Evolutionary conservation across 1,284 basidiomycete genomes (phyloP).

Genomic region (Hortiboletus rubellus): DNA sequence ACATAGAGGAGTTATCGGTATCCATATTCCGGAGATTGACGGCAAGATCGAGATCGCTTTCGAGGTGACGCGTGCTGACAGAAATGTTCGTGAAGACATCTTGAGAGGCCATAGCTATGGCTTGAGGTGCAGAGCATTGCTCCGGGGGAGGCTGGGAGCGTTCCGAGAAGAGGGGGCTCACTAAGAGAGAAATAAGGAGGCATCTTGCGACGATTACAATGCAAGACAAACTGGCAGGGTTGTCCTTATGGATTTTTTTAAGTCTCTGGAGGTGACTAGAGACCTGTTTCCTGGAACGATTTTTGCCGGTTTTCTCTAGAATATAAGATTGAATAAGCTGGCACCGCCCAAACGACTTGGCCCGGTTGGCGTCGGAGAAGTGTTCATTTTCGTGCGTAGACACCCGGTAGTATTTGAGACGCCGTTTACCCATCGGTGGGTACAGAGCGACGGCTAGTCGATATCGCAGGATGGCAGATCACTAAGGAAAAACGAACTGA

Average conservation of each 20-base stretch:
- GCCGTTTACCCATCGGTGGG: constrained; percentile 38
- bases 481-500: constrained; percentile 9
- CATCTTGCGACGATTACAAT: neutral
- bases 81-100: constrained; percentile 15
- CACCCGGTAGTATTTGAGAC: constrained; percentile 35
- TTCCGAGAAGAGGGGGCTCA: constrained; percentile 32
- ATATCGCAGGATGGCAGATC: constrained; percentile 9
- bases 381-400: constrained; percentile 18
- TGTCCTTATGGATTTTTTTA: constrained; percentile 34
- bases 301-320: constrained; percentile 36
- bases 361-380: constrained; percentile 8
- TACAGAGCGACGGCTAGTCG: constrained; percentile 30
- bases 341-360: constrained; percentile 36
- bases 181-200: constrained; percentile 10
- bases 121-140: constrained; percentile 5
- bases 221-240: constrained; percentile 29
- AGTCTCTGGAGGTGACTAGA: constrained; percentile 36
- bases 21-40: constrained; percentile 9
- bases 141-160: constrained; percentile 15
- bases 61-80: constrained; percentile 9
- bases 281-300: constrained; percentile 36
- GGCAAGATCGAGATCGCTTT: constrained; percentile 18
- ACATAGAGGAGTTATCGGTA: constrained; percentile 4
- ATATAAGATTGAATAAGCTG: constrained; percentile 40
- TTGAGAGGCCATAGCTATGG: constrained; percentile 8